Evolutionary conservation across 176 grass and related monocot genomes (phyloP).

Genomic region (Melocanna baccifera): DNA sequence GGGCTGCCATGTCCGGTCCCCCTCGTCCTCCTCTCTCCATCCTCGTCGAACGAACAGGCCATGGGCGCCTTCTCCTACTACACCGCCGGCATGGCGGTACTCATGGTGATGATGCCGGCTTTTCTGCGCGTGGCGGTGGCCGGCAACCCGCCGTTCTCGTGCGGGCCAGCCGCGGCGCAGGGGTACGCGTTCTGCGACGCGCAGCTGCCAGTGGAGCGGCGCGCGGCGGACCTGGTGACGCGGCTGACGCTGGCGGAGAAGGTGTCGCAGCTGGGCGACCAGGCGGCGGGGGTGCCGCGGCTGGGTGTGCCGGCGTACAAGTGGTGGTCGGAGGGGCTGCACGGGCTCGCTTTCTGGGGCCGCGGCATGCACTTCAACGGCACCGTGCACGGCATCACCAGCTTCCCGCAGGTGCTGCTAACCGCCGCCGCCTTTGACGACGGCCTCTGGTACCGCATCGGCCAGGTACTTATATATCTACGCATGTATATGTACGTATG

Average conservation of each 20-base stretch:
- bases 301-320: constrained; percentile 64
- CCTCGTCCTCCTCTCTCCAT: background rate
- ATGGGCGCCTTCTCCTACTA: background rate
- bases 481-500: background rate
- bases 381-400: constrained; percentile 45
- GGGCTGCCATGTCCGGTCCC: background rate
- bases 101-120: background rate
- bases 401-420: constrained; percentile 79
- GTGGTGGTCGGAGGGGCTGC: constrained; percentile 88
- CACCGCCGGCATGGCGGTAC: background rate
- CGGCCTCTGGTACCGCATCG: constrained; percentile 59
- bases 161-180: background rate
- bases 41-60: background rate
- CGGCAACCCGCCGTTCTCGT: constrained; percentile 46
- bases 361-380: constrained; percentile 47
- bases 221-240: constrained; percentile 54
- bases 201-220: background rate
- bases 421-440: constrained; percentile 71
- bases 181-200: constrained; percentile 43
- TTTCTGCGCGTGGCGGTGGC: background rate
- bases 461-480: constrained; percentile 37
- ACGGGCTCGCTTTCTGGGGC: constrained; percentile 68
- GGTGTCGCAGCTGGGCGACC: constrained; percentile 61
- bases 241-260: constrained; percentile 62
- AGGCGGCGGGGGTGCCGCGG: constrained; percentile 38